A percentile compares a stretch with the other conserved stretches of the same genome.
Evolutionary conservation across 1,284 basidiomycete genomes (phyloP).

Genomic region (Ganoderma multipileum): DNA sequence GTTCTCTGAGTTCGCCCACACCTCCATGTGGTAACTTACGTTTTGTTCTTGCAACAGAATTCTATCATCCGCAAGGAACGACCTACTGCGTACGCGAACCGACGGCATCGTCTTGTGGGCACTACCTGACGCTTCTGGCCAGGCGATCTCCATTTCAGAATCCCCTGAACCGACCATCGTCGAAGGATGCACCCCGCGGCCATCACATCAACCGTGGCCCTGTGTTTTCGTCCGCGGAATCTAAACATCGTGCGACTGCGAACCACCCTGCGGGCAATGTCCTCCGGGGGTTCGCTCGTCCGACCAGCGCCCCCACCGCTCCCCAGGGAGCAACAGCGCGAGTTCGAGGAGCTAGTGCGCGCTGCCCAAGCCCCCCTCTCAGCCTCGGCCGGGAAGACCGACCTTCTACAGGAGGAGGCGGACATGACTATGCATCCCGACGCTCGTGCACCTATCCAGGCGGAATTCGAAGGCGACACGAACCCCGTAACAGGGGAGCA

Average conservation of each 20-base stretch:
- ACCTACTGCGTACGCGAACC: not conserved
- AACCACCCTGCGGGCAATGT: conserved; percentile 30
- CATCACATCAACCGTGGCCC: conserved; percentile 9
- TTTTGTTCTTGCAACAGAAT: not conserved
- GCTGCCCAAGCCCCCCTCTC: conserved; percentile 57
- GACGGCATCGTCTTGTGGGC: not conserved
- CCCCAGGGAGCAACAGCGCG: conserved; percentile 72
- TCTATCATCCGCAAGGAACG: not conserved
- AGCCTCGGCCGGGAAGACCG: conserved; percentile 30
- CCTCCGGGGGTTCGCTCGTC: conserved; percentile 46
- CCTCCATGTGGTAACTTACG: conserved; percentile 1
- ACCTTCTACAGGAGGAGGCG: conserved; percentile 41
- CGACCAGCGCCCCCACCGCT: conserved; percentile 74
- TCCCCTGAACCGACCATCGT: not conserved
- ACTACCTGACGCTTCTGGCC: not conserved
- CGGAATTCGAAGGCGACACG: conserved; percentile 76
- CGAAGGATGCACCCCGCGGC: conserved; percentile 13
- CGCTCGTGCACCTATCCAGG: conserved; percentile 58
- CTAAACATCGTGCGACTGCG: not conserved
- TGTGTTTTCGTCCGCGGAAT: conserved; percentile 3
- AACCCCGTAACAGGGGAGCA: conserved; percentile 80
- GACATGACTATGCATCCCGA: conserved; percentile 69
- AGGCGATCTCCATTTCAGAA: conserved; percentile 3
- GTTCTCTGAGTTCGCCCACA: not conserved
- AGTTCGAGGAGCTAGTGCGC: conserved; percentile 79